Percentiles rank a stretch among this genome's conserved stretches.
phyloP scores from a whole-genome alignment of 352 stramenopile species.

The Globisporangium orthogonon region DNA sequence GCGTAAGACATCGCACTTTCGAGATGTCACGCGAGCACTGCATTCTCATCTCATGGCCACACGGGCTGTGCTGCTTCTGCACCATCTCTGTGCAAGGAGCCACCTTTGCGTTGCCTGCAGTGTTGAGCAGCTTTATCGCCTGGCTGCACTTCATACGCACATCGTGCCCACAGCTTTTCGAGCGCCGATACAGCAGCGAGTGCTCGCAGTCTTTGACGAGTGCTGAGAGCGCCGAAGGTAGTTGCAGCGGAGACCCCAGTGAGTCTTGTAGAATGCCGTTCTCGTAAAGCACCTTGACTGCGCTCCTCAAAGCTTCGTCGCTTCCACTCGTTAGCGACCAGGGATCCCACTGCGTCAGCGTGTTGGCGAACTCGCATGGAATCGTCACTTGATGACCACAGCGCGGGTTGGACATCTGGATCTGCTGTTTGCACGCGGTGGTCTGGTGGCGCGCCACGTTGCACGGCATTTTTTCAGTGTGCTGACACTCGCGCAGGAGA shows the following conservation, averaged over 20 bases:
- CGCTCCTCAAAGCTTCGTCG: background rate
- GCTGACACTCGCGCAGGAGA: conserved; percentile 31
- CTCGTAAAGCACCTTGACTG: conserved; percentile 20
- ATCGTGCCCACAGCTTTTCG: conserved; percentile 47
- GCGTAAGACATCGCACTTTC: conserved; percentile 22
- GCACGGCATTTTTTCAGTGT: conserved; percentile 39
- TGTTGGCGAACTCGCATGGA: conserved; percentile 24
- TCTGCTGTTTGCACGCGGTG: conserved; percentile 23
- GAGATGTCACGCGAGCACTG: conserved; percentile 31
- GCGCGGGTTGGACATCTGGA: conserved; percentile 22
- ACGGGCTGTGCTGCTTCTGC: conserved; percentile 21
- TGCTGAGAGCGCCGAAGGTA: conserved; percentile 17
- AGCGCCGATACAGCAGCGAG: conserved; percentile 30
- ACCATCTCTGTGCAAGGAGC: conserved; percentile 21
- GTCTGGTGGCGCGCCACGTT: conserved; percentile 31
- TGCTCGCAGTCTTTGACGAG: conserved; percentile 30
- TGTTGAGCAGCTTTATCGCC: conserved; percentile 33
- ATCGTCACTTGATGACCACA: conserved; percentile 46
- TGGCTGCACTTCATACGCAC: conserved; percentile 43
- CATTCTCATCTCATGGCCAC: conserved; percentile 32
- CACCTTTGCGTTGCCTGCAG: conserved; percentile 4
- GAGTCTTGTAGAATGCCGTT: conserved; percentile 36
- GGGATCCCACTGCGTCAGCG: conserved; percentile 29
- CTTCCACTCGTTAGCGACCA: conserved; percentile 20
- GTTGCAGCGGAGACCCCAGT: conserved; percentile 17